phyloP scores from a whole-genome alignment of 257 asterid genomes.

The Solanum boliviense region DNA sequence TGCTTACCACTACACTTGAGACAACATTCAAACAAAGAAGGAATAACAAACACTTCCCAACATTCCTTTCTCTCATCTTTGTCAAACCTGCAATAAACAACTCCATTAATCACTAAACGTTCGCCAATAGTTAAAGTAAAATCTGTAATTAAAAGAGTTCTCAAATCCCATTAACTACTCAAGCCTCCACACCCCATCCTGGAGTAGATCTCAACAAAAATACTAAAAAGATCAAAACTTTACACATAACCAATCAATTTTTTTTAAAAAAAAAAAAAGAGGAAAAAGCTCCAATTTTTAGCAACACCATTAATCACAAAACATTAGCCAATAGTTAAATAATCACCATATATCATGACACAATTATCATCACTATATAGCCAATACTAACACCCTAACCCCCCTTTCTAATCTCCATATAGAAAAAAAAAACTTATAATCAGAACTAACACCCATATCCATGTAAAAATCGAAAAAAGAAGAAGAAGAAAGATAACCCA shows the following conservation, averaged over 20 bases:
- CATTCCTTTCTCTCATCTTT: conserved; percentile 23
- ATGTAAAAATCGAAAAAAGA: neutral
- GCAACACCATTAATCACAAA: neutral
- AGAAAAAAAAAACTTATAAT: neutral
- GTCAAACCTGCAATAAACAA: neutral
- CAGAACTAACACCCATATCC: neutral
- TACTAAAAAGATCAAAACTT: neutral
- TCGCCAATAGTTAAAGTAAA: neutral
- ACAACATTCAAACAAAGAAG: conserved; percentile 22
- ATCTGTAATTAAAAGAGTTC: neutral
- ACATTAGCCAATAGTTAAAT: neutral
- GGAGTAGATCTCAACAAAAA: neutral
- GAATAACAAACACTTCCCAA: conserved; percentile 19
- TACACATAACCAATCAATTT: neutral
- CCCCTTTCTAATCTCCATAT: neutral
- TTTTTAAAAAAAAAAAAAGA: neutral
- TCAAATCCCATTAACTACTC: neutral
- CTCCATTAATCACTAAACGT: neutral
- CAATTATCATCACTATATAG: neutral
- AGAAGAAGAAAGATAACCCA: neutral
- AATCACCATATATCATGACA: neutral
- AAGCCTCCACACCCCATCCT: neutral
- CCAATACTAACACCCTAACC: no score
- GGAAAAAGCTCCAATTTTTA: neutral
- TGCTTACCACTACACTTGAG: conserved; percentile 38